Conservation (phyloP, 1,139 yeast species). For the Zhuliangozyma parablackwelliae region DNA sequence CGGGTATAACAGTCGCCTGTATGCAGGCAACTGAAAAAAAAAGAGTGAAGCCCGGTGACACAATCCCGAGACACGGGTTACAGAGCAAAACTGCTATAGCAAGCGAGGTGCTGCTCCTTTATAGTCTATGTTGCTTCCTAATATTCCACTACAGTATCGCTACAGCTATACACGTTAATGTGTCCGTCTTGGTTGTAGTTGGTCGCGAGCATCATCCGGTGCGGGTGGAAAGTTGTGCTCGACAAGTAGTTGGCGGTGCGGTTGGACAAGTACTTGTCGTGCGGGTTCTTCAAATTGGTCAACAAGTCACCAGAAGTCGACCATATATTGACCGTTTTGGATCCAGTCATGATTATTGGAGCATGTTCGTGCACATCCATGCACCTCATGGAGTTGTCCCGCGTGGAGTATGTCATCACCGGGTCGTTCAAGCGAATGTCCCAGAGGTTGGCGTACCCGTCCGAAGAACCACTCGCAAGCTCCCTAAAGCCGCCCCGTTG, state of each 20-base stretch:
- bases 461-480: constrained; percentile 75
- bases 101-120: too few species aligned
- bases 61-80: too few species aligned
- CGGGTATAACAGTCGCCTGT: too few species aligned
- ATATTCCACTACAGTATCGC: constrained; percentile 38
- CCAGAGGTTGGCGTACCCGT: constrained; percentile 86
- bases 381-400: constrained; percentile 64
- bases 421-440: constrained; percentile 77
- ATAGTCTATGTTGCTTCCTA: constrained; percentile 7
- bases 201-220: constrained; percentile 87
- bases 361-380: constrained; percentile 94
- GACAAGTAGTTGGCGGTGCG: constrained; percentile 56
- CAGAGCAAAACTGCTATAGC: too few species aligned
- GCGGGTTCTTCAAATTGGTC: constrained; percentile 56
- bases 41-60: too few species aligned
- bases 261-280: constrained; percentile 39
- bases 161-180: constrained; percentile 57
- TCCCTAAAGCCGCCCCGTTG: constrained; percentile 96
- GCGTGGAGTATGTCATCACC: constrained; percentile 54
- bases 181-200: constrained; percentile 77
- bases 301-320: constrained; percentile 78
- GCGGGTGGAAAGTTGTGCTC: constrained; percentile 82
- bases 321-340: constrained; percentile 78
- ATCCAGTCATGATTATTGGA: constrained; percentile 84
- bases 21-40: too few species aligned